Conservation (phyloP, 257 asterid species). For the Nicotiana tomentosiformis region DNA sequence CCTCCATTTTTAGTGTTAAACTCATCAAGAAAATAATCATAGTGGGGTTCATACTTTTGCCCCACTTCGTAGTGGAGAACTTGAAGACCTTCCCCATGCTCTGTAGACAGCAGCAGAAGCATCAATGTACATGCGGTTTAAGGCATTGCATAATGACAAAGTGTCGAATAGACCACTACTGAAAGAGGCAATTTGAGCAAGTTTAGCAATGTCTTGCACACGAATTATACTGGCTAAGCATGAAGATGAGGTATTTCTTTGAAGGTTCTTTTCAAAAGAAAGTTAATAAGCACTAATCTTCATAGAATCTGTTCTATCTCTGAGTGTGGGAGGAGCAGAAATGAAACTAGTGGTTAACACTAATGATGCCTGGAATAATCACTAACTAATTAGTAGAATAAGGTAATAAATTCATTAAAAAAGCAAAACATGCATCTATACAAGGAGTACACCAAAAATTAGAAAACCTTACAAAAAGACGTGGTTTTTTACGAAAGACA, state of each 20-base stretch:
- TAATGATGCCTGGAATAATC: neutral
- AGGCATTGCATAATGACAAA: neutral
- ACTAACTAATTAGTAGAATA: neutral
- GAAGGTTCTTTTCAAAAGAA: conserved; percentile 5
- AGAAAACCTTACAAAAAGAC: no score
- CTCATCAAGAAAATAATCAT: conserved; percentile 85
- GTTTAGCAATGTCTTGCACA: neutral
- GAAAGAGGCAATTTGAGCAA: neutral
- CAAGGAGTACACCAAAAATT: no score
- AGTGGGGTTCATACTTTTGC: conserved; percentile 94
- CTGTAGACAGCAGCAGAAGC: conserved; percentile 34
- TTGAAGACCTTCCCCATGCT: conserved; percentile 96
- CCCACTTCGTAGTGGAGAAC: conserved; percentile 95
- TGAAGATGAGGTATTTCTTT: neutral
- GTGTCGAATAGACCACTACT: neutral
- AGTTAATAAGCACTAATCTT: neutral
- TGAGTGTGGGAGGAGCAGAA: neutral
- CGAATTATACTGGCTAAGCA: neutral
- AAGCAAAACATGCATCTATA: no score
- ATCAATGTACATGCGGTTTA: conserved; percentile 14
- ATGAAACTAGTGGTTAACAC: neutral
- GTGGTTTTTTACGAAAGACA: no score
- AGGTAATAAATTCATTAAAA: no score
- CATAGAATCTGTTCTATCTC: neutral
- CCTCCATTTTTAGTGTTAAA: conserved; percentile 86